Evolutionary conservation across 2,329 filamentous ascomycete species (phyloP), one percentile per base, ranked within the genome.

Genomic region (Ophiobolus disseminans): DNA sequence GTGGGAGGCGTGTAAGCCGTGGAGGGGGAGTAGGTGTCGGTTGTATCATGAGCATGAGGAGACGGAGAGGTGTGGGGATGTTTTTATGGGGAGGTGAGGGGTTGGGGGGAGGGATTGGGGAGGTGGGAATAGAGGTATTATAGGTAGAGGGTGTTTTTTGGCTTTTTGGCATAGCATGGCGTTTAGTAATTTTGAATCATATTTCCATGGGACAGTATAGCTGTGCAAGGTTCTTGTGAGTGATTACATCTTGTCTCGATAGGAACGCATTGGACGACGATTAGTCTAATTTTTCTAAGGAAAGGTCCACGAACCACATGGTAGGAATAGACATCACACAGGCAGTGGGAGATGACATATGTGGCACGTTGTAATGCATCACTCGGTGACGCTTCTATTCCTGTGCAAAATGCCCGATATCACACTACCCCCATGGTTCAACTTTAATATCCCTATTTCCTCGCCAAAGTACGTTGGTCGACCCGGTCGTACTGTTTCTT

Each of bases 31-130:
- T 40, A 55, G 69, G 52, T 73, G 72, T 60, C 49, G 45, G 40
- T 52, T 72, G 36, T 74, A 73, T 55, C 70, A 73, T 57, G 71
- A 74, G 55, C 72, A 74, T 61, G 53, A 53, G 20, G 66, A 73
- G 57, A 73, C 70, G 51, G 62, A 70, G 45, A 53, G 53, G 28
- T 73, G 70, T 58, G 63, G 55, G 10, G 66, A 72, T 48, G 48
- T 68, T 2, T 65, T 69, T 32, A 48, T 68, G 59, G 67, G 67
- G 16, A 52, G 59, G 41, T 69, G 53, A 60, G 26, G 36, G 25
- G 5, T n/a, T 35, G 17, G 5, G 17, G 14, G 19, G 10, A 3
- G 17, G 32, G 11, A 16, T 23, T 11, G 11, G 6, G 23, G 23
- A 26, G 23, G 6, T 11, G 6, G 23, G 23, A 26, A 11, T n/a